Base-by-base conservation (phyloP, 768 basidiomycete genomes). In the Tylopilus felleus region DNA sequence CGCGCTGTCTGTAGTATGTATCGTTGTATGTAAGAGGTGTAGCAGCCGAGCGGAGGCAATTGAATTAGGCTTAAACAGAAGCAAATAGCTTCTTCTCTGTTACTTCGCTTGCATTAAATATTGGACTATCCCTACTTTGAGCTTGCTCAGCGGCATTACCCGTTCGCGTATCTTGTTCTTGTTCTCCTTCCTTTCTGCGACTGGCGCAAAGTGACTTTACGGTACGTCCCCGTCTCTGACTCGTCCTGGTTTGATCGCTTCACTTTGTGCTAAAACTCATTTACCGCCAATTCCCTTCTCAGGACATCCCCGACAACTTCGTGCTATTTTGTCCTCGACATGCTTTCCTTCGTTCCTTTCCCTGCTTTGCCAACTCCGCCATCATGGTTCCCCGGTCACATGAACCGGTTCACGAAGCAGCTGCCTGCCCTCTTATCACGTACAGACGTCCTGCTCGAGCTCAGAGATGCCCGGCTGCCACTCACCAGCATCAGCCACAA, bases 321-420 rank as follows among this genome's bases (percentile, higher is more conserved):
- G 8, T 33, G n/a, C 23, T 36, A 35, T 65, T 57, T 60, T 52
- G 42, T 40, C 44, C 21, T 35, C 35, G 49, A 56, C 55, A 74
- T 73, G 73, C 59, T 75, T 56, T 64, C 65, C 43, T 60, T 60
- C 60, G 60, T 78, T 45, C 67, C 69, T 33, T 71, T 75, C 55
- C 77, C 79, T 52, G 71, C 73, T 51, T 79, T 93, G 22, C 84
- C 88, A 41, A 72, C 75, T 43, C 85, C 91, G 28, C 87, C 88
- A 48, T 94, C 93, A 78, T 97, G 93, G 93, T 96, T 87, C 74
- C 92, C 92, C 23, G 94, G 94, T 31, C 94, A 98, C 72, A 98
- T 97, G 94, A 86, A 84, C 72, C 82, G 85, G 64, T 96, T 96
- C 68, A 80, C 85, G 40, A 80, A 85, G 56, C 81, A 82, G 67